Evolutionary conservation across 176 grass and related monocot genomes (phyloP).

Genomic region (Saccharum spontaneum): DNA sequence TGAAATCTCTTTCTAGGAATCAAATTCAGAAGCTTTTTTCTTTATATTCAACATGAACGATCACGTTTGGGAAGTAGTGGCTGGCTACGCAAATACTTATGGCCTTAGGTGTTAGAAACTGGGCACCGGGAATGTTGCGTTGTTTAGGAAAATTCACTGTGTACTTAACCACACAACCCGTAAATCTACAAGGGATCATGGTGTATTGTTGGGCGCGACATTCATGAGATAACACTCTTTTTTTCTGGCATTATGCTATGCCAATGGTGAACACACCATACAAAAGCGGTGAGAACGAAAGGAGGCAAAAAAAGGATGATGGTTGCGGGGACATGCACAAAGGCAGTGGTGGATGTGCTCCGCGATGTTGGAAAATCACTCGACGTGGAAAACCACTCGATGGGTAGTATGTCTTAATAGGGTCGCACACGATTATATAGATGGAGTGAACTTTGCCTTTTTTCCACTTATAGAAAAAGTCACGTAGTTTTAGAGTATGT

Average conservation of each 20-base stretch:
- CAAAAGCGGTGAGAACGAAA: not conserved
- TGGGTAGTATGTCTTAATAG: too few species aligned
- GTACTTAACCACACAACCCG: not conserved
- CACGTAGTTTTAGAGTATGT: too few species aligned
- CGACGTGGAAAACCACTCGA: too few species aligned
- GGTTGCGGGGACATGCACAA: not conserved
- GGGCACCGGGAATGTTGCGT: not conserved
- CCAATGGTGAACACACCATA: not conserved
- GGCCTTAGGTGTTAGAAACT: not conserved
- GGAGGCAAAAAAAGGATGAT: not conserved
- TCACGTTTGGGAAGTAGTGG: too few species aligned
- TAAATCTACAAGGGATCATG: not conserved
- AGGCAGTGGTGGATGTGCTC: not conserved
- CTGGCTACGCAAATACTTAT: too few species aligned
- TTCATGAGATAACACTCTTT: not conserved
- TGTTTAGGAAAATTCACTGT: not conserved
- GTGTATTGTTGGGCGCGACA: not conserved
- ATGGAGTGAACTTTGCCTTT: not conserved
- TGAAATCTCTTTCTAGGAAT: not conserved
- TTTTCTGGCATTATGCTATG: not conserved
- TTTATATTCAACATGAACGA: too few species aligned
- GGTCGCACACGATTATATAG: not conserved
- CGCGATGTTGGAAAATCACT: too few species aligned
- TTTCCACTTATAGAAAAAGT: not conserved
- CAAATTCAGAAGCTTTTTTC: not conserved